These are phyloP conservation scores for Entamoeba histolytica DNA, from an alignment of 208 protist species.

Conservation along the genomic window DNA sequence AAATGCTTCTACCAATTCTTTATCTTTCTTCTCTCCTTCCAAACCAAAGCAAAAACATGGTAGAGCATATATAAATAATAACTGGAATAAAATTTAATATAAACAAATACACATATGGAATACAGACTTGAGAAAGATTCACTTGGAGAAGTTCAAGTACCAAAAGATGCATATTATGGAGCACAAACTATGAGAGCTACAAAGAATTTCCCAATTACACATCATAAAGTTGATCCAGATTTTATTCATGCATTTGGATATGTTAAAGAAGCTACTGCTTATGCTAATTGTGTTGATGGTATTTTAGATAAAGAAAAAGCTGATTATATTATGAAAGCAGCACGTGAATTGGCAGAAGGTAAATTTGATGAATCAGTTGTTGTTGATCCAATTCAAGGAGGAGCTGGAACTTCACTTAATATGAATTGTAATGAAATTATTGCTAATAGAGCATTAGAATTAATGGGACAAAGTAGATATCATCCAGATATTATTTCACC, in stretches of 20 bases:
- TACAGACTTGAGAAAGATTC: background rate
- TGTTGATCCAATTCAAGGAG: conserved; percentile 50
- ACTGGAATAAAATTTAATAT: background rate
- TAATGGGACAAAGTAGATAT: conserved; percentile 49
- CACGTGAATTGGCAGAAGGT: conserved; percentile 42
- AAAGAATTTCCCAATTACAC: background rate
- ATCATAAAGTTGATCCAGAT: background rate
- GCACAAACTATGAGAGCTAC: background rate
- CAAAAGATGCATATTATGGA: background rate
- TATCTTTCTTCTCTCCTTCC: background rate
- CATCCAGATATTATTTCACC: conserved; percentile 40
- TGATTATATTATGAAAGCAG: conserved; percentile 38
- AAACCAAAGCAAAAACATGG: too few species aligned
- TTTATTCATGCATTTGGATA: background rate
- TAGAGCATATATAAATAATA: too few species aligned
- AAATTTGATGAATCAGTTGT: conserved; percentile 31
- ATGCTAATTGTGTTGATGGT: conserved; percentile 38
- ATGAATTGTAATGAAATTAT: conserved; percentile 73
- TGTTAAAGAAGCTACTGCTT: conserved; percentile 43
- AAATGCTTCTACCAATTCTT: background rate
- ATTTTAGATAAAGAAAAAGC: conserved; percentile 33
- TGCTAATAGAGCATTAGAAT: conserved; percentile 14
- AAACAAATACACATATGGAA: background rate
- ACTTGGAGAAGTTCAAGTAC: background rate
- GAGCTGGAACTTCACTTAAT: conserved; percentile 64